These are phyloP conservation scores for Metschnikowia drakensbergensis DNA, from an alignment of 805 yeast genomes.

Conservation along the genomic window DNA sequence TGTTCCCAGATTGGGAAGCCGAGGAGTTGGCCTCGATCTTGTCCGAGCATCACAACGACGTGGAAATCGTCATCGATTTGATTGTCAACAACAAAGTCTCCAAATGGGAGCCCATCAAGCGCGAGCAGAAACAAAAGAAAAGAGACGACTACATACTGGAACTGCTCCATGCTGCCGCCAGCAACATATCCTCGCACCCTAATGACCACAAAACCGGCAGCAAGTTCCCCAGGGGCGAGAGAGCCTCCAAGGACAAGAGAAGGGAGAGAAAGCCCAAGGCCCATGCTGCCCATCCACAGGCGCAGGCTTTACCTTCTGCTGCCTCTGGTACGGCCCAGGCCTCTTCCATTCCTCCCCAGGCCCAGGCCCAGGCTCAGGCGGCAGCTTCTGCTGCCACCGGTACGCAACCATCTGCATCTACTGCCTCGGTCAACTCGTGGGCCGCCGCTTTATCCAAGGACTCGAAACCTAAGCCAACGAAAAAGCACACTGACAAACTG, in stretches of 20 bases:
- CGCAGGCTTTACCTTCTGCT: slow-evolving; percentile 2
- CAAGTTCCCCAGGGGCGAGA: slow-evolving; percentile 11
- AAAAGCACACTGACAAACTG: slow-evolving; percentile 12
- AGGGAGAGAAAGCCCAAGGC: slow-evolving; percentile 12
- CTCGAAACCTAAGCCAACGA: slow-evolving; percentile 25
- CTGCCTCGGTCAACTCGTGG: slow-evolving; percentile 34
- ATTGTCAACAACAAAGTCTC: slow-evolving; percentile 87
- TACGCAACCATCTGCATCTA: slow-evolving; percentile 9
- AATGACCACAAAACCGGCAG: slow-evolving; percentile 5
- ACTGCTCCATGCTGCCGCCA: slow-evolving; percentile 5
- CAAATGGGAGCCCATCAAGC: slow-evolving; percentile 92
- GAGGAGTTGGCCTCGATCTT: slow-evolving; percentile 79
- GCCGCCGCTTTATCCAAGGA: slow-evolving; percentile 42
- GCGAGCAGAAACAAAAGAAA: slow-evolving; percentile 50
- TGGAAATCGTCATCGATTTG: slow-evolving; percentile 78
- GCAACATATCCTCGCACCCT: slow-evolving; percentile 5
- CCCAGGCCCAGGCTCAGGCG: slow-evolving; percentile 5
- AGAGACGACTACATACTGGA: slow-evolving; percentile 22
- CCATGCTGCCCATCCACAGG: slow-evolving; percentile 3
- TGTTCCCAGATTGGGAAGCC: slow-evolving; percentile 92
- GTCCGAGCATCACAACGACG: slow-evolving; percentile 65
- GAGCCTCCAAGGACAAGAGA: slow-evolving; percentile 15
- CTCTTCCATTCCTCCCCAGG: slow-evolving; percentile 5
- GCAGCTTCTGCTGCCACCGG: slow-evolving; percentile 18
- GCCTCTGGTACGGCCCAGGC: slow-evolving; percentile 18